Conservation (phyloP, 352 stramenopile species). For the Thalassiosira mediterranea region DNA sequence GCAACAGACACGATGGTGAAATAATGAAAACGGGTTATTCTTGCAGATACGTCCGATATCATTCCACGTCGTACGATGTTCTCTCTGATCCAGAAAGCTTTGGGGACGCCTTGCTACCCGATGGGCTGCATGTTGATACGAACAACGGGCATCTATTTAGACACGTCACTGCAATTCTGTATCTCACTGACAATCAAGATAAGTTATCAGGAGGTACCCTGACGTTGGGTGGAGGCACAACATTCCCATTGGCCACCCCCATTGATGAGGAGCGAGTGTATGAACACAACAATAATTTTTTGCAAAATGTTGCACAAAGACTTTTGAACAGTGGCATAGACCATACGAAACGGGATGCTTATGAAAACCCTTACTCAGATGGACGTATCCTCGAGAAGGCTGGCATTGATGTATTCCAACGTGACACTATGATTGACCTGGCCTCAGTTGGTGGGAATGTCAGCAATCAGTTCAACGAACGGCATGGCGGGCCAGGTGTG, state of each 20-base stretch:
- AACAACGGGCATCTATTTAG: conserved; percentile 57
- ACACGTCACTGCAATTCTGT: conserved; percentile 53
- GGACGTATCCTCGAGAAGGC: conserved; percentile 26
- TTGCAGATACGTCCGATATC: conserved; percentile 41
- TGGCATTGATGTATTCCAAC: conserved; percentile 17
- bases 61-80: conserved; percentile 3
- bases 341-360: conserved; percentile 25
- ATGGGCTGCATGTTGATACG: conserved; percentile 50
- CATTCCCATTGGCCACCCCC: conserved; percentile 43
- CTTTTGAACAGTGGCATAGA: conserved; percentile 31
- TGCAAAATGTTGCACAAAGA: conserved; percentile 18
- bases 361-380: conserved; percentile 19
- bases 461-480: not conserved
- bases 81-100: conserved; percentile 18
- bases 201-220: not conserved
- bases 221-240: conserved; percentile 24
- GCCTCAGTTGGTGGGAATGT: conserved; percentile 5
- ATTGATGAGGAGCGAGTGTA: not conserved
- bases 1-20: conserved; percentile 29
- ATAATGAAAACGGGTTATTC: conserved; percentile 19
- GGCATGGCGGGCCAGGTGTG: conserved; percentile 12
- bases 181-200: conserved; percentile 41
- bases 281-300: not conserved
- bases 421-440: too few species aligned
- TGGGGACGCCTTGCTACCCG: conserved; percentile 29